Evolutionary conservation across 2,329 filamentous ascomycete genomes (phyloP).

Genomic region (Pseudocercospora musae): DNA sequence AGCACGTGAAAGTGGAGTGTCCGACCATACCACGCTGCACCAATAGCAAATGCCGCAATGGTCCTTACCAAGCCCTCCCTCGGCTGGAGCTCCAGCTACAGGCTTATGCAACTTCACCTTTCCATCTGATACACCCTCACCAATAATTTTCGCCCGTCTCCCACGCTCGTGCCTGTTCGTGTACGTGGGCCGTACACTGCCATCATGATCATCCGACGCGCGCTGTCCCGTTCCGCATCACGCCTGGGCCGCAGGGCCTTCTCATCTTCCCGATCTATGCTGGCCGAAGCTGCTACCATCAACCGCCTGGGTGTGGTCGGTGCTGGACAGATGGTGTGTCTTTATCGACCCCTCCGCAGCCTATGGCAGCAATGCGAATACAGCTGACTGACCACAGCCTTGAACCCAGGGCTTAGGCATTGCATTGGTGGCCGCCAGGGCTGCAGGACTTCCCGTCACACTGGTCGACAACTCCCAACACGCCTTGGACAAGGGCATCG

Average conservation of each 20-base stretch:
- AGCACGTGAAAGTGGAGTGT: not conserved
- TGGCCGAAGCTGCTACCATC: constrained; percentile 63
- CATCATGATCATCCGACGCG: constrained; percentile 13
- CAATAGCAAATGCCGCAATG: not conserved
- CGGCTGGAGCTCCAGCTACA: not conserved
- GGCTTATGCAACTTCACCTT: not conserved
- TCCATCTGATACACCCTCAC: constrained; percentile 1
- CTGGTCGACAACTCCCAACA: constrained; percentile 80
- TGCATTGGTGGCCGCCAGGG: constrained; percentile 86
- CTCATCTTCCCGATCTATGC: constrained; percentile 55
- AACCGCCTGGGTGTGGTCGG: constrained; percentile 85
- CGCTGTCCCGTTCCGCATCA: constrained; percentile 5
- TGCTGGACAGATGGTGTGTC: constrained; percentile 26
- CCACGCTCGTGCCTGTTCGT: not conserved
- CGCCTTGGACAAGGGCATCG: constrained; percentile 82
- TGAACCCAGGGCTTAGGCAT: constrained; percentile 78
- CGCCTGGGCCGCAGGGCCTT: constrained; percentile 49
- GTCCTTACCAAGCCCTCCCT: not conserved
- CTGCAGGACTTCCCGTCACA: constrained; percentile 76
- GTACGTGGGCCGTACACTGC: not conserved
- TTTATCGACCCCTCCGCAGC: constrained; percentile 6
- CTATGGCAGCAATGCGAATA: constrained; percentile 13
- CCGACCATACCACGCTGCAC: not conserved
- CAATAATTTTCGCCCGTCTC: not conserved
- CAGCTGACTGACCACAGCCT: constrained; percentile 21